Evolutionary conservation across 1,139 yeast genomes (phyloP).

Genomic region (Pichia inconspicua): DNA sequence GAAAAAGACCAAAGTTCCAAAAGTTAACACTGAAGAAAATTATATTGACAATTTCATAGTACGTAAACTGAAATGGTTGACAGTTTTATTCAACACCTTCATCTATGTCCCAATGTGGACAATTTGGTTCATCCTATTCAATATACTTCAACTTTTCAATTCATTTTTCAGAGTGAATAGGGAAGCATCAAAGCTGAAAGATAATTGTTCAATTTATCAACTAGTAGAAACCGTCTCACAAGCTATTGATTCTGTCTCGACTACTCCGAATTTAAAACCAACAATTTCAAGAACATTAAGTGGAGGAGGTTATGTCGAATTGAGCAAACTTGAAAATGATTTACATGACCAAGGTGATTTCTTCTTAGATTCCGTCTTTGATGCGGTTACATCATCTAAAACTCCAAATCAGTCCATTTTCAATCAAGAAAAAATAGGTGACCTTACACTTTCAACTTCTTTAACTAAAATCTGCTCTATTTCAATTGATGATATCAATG

Average conservation of each 20-base stretch:
- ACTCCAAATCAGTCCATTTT: slow-evolving; percentile 20
- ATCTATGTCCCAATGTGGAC: slow-evolving; percentile 50
- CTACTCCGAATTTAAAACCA: slow-evolving; percentile 17
- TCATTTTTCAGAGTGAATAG: slow-evolving; percentile 28
- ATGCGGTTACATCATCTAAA: slow-evolving; percentile 38
- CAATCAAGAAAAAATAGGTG: slow-evolving; percentile 15
- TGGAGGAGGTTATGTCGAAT: slow-evolving; percentile 25
- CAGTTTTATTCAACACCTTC: slow-evolving; percentile 34
- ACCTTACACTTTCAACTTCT: slow-evolving; percentile 19
- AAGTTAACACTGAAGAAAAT: not conserved
- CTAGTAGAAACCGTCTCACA: slow-evolving; percentile 9
- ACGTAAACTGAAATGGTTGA: slow-evolving; percentile 39
- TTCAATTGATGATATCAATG: slow-evolving; percentile 15
- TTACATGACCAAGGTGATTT: slow-evolving; percentile 49
- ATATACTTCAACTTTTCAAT: slow-evolving; percentile 36
- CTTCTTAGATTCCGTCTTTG: slow-evolving; percentile 54
- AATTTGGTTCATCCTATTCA: slow-evolving; percentile 38
- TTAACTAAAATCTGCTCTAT: slow-evolving; percentile 20
- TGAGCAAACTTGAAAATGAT: slow-evolving; percentile 29
- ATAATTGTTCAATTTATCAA: slow-evolving; percentile 15
- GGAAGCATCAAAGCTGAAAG: slow-evolving; percentile 22
- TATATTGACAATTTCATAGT: slow-evolving; percentile 12
- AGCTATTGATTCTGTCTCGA: slow-evolving; percentile 9
- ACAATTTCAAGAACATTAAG: slow-evolving; percentile 24
- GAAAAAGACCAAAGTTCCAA: slow-evolving; percentile 11